These are phyloP conservation scores for Carpinus viminea DNA, from an alignment of 306 rosid species.

Conservation along the genomic window DNA sequence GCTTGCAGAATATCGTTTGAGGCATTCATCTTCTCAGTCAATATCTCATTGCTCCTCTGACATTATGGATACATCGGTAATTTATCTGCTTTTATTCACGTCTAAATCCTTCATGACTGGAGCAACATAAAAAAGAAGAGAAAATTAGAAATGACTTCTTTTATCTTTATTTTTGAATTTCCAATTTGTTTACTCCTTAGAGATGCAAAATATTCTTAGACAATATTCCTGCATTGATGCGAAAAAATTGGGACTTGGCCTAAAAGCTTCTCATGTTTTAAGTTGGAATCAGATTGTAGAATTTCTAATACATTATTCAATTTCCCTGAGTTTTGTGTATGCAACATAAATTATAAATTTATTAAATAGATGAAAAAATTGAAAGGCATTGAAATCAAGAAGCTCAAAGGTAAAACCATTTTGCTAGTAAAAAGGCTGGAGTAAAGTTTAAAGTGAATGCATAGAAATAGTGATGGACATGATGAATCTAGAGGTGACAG, in stretches of 20 bases:
- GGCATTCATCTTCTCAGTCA: slow-evolving; percentile 51
- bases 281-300: background rate
- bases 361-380: background rate
- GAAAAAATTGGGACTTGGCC: background rate
- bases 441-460: background rate
- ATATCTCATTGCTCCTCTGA: slow-evolving; percentile 44
- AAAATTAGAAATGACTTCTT: background rate
- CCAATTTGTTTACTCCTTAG: background rate
- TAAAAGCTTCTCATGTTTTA: background rate
- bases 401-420: background rate
- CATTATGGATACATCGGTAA: slow-evolving; percentile 37
- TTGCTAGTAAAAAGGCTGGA: background rate
- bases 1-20: slow-evolving; percentile 65
- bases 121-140: no score
- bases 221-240: background rate
- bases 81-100: slow-evolving; percentile 1
- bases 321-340: background rate
- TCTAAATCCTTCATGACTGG: background rate
- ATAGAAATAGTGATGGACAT: background rate
- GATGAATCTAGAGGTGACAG: background rate
- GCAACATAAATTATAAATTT: background rate
- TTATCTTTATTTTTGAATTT: background rate
- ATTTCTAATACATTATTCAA: background rate
- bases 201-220: background rate
- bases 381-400: background rate